These are phyloP conservation scores for Backusella sp. DNA, from an alignment of 192 early-diverging fungal genomes.

Conservation along the genomic window DNA sequence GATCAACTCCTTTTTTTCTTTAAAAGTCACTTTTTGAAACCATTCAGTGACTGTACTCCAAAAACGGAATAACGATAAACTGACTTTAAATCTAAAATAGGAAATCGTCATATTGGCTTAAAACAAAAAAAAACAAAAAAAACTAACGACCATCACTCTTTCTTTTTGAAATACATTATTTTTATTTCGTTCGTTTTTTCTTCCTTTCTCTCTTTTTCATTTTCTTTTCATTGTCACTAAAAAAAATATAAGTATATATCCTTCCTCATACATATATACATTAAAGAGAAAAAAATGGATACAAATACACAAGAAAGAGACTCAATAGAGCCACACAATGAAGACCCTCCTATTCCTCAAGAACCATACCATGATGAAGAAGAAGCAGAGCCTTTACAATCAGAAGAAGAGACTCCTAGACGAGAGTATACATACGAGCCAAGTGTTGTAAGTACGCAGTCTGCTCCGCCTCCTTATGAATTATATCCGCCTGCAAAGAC, in stretches of 20 bases:
- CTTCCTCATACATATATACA: background rate
- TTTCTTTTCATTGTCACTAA: background rate
- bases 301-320: background rate
- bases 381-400: conserved; percentile 8
- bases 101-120: conserved; percentile 4
- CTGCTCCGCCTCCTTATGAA: conserved; percentile 38
- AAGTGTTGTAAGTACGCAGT: conserved; percentile 35
- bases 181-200: background rate
- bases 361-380: conserved; percentile 14
- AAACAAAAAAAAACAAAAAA: background rate
- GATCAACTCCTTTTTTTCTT: background rate
- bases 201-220: background rate
- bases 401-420: conserved; percentile 5
- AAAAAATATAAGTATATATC: background rate
- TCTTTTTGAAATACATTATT: background rate
- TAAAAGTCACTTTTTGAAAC: background rate
- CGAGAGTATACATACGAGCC: conserved; percentile 14
- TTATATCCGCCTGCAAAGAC: conserved; percentile 33
- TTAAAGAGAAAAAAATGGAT: background rate
- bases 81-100: background rate
- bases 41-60: no score
- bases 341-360: conserved; percentile 1
- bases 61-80: background rate
- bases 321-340: background rate
- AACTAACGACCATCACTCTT: background rate